Conservation (phyloP, 2,329 filamentous ascomycete genomes). For the Zymoseptoria passerinii region DNA sequence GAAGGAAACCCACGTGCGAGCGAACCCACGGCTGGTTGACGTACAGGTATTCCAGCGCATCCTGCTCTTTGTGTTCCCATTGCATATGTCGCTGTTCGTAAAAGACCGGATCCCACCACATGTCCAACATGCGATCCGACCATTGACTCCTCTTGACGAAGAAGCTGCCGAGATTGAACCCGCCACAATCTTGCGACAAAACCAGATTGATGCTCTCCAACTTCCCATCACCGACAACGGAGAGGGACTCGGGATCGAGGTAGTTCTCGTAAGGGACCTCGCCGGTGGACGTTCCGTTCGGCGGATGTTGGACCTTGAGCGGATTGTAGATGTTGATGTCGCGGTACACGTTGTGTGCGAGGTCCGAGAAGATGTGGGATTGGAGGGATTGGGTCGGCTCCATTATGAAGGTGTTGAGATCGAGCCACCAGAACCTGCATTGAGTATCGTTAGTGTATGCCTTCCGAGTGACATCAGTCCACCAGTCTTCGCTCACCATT, state of each 20-base stretch:
- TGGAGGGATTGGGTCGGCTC: slow-evolving; percentile 87
- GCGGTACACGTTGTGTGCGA: slow-evolving; percentile 70
- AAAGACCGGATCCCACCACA: slow-evolving; percentile 97
- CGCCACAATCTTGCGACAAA: slow-evolving; percentile 84
- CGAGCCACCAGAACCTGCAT: slow-evolving; percentile 94
- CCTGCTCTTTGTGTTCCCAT: slow-evolving; percentile 98
- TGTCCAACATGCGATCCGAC: slow-evolving; percentile 83
- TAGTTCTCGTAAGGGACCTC: slow-evolving; percentile 44
- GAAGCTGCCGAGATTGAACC: slow-evolving; percentile 96
- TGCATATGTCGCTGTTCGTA: slow-evolving; percentile 99
- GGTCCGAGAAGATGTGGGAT: slow-evolving; percentile 75
- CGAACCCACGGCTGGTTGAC: slow-evolving; percentile 86
- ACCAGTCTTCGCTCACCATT: slow-evolving; percentile 60
- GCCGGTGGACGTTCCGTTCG: slow-evolving; percentile 37
- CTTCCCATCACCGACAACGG: slow-evolving; percentile 67
- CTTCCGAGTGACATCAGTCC: not conserved
- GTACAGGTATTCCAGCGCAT: slow-evolving; percentile 89
- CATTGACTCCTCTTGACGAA: slow-evolving; percentile 78
- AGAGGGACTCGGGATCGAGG: slow-evolving; percentile 66
- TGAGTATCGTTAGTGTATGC: slow-evolving; percentile 6
- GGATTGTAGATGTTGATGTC: slow-evolving; percentile 97
- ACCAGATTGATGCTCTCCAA: slow-evolving; percentile 76
- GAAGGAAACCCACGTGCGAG: slow-evolving; percentile 77
- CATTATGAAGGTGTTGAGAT: slow-evolving; percentile 97
- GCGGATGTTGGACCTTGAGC: slow-evolving; percentile 82